Percentiles rank a stretch among this genome's conserved stretches.
Conservation (phyloP, 176 grass and related monocot genomes). For the Saccharum spontaneum region DNA sequence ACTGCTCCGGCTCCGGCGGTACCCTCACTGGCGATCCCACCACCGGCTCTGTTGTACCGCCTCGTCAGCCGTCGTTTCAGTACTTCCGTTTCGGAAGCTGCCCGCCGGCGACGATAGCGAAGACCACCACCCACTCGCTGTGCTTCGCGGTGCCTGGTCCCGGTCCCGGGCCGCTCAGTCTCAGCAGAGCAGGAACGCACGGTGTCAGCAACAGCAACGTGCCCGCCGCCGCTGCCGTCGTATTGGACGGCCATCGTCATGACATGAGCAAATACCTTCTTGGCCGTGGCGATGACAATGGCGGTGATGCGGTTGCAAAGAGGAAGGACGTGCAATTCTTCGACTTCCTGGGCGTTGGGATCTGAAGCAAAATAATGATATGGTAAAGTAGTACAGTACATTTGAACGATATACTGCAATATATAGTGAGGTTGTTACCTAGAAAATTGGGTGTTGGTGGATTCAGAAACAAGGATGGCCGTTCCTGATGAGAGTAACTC, state of each 20-base stretch:
- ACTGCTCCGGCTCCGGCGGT: too few species aligned
- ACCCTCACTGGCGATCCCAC: background rate
- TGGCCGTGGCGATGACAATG: background rate
- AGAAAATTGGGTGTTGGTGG: background rate
- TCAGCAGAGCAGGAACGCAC: background rate
- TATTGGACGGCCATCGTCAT: background rate
- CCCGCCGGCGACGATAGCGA: background rate
- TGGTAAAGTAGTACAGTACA: background rate
- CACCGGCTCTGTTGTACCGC: background rate
- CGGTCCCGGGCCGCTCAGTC: background rate
- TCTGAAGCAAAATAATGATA: background rate
- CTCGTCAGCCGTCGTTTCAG: background rate
- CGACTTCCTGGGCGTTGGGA: slow-evolving; percentile 62
- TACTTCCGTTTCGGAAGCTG: slow-evolving; percentile 15
- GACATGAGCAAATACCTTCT: background rate
- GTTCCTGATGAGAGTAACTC: too few species aligned
- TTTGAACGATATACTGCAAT: background rate
- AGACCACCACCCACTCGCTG: background rate
- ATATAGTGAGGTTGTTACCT: background rate
- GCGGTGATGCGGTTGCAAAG: background rate
- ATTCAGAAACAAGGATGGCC: background rate
- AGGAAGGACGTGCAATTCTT: slow-evolving; percentile 49
- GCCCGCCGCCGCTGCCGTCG: background rate
- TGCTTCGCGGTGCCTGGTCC: slow-evolving; percentile 40
- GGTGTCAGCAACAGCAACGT: background rate